phyloP scores from a whole-genome alignment of 495 filamentous ascomycete genomes.

The Astrocystis sublimbata region DNA sequence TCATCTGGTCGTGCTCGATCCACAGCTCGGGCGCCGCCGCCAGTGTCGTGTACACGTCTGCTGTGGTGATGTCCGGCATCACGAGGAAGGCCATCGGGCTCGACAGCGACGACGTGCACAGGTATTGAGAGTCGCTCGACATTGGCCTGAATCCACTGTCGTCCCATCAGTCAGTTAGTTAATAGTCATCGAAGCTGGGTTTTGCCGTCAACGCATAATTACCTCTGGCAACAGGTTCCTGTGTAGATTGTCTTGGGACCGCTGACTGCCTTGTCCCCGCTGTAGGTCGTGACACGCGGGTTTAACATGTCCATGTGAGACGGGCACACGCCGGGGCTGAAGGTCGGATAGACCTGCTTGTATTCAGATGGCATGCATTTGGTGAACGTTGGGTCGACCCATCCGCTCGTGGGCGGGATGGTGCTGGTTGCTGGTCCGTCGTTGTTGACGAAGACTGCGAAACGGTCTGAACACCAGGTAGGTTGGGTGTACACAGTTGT shows the following conservation, averaged over 20 bases:
- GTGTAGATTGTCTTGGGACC: slow-evolving; percentile 23
- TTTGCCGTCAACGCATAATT: neutral
- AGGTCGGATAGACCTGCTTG: slow-evolving; percentile 17
- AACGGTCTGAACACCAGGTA: slow-evolving; percentile 26
- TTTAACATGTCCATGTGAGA: slow-evolving; percentile 27
- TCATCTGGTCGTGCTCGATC: slow-evolving; percentile 28
- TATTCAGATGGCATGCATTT: slow-evolving; percentile 27
- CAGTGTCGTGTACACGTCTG: slow-evolving; percentile 30
- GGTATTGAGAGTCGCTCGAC: neutral
- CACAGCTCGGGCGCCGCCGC: slow-evolving; percentile 21
- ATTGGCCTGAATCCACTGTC: slow-evolving; percentile 25
- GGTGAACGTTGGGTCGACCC: slow-evolving; percentile 29
- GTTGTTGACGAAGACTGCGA: slow-evolving; percentile 25
- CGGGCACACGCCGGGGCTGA: slow-evolving; percentile 30
- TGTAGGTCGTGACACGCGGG: neutral
- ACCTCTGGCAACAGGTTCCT: slow-evolving; percentile 32
- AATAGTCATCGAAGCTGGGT: neutral
- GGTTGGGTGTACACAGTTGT: slow-evolving; percentile 28
- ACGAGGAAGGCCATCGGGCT: slow-evolving; percentile 31
- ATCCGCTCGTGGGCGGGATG: slow-evolving; percentile 24
- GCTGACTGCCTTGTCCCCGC: too few relatives aligned
- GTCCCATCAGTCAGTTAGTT: neutral
- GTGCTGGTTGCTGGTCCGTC: slow-evolving; percentile 23
- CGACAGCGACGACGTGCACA: slow-evolving; percentile 26
- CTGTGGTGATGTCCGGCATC: slow-evolving; percentile 24